Percentiles rank a stretch among this genome's conserved stretches.
Evolutionary conservation across 495 filamentous ascomycete genomes (phyloP).

Genomic region (Aspergillus nidulans): DNA sequence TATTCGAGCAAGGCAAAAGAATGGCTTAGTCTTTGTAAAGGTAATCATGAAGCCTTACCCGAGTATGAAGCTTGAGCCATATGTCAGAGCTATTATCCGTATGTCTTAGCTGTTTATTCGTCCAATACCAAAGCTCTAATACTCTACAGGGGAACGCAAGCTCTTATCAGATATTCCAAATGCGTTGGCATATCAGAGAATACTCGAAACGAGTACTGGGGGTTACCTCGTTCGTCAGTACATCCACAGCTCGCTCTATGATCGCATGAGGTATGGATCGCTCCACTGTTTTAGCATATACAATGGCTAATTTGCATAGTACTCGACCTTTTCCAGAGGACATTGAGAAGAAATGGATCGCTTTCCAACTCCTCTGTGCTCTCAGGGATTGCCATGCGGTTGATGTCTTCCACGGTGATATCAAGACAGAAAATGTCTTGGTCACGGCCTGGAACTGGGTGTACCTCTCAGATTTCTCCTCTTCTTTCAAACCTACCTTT

Average conservation of each 20-base stretch:
- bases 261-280: slow-evolving; percentile 69
- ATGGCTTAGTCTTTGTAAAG: slow-evolving; percentile 90
- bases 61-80: slow-evolving; percentile 69
- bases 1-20: slow-evolving; percentile 80
- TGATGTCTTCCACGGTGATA: slow-evolving; percentile 95
- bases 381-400: slow-evolving; percentile 86
- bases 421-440: slow-evolving; percentile 94
- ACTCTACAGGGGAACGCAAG: slow-evolving; percentile 66
- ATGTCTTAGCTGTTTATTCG: slow-evolving; percentile 26
- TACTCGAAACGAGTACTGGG: slow-evolving; percentile 83
- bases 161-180: slow-evolving; percentile 81
- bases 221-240: slow-evolving; percentile 96
- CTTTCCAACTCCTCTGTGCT: slow-evolving; percentile 92
- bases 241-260: slow-evolving; percentile 94
- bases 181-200: slow-evolving; percentile 81
- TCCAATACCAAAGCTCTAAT: slow-evolving; percentile 19
- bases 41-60: slow-evolving; percentile 87
- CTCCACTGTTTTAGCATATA: background rate
- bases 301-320: slow-evolving; percentile 40
- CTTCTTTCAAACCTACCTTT: slow-evolving; percentile 90
- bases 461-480: slow-evolving; percentile 93
- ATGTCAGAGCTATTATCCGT: slow-evolving; percentile 72
- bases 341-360: slow-evolving; percentile 98
- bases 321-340: slow-evolving; percentile 96
- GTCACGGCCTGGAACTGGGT: slow-evolving; percentile 99